These are phyloP conservation scores for Ceriops decandra DNA, from an alignment of 345 rosid genomes.

Conservation along the genomic window DNA sequence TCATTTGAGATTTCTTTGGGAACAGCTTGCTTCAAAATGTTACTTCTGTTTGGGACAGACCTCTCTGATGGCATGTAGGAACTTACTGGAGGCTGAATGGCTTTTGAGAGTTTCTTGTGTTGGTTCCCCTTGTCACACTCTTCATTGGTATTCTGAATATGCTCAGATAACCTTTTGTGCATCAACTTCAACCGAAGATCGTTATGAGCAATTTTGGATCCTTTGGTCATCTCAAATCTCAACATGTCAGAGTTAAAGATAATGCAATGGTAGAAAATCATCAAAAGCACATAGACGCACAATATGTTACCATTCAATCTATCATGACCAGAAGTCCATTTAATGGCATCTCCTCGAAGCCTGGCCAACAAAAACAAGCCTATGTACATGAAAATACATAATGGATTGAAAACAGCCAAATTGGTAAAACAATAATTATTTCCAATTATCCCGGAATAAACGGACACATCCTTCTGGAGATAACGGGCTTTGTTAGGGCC, in stretches of 20 bases:
- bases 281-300: neutral
- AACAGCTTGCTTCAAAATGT: conserved; percentile 13
- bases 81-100: conserved; percentile 11
- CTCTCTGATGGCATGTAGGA: conserved; percentile 9
- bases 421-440: too few relatives aligned
- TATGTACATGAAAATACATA: neutral
- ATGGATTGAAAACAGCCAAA: too few relatives aligned
- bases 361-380: conserved; percentile 7
- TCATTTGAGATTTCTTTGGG: conserved; percentile 13
- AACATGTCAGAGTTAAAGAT: conserved; percentile 10
- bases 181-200: conserved; percentile 44
- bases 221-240: conserved; percentile 25
- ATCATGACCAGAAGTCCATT: conserved; percentile 12
- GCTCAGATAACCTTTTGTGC: conserved; percentile 26
- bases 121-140: conserved; percentile 9
- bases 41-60: conserved; percentile 19
- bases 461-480: too few relatives aligned
- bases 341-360: conserved; percentile 20
- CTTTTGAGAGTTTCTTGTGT: conserved; percentile 13
- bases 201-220: conserved; percentile 21
- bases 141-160: conserved; percentile 1
- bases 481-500: neutral
- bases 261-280: neutral
- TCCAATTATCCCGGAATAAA: too few relatives aligned
- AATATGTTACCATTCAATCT: conserved; percentile 14